phyloP scores from a whole-genome alignment of 2,329 filamentous ascomycete species.

The Atkinsonella texensis region DNA sequence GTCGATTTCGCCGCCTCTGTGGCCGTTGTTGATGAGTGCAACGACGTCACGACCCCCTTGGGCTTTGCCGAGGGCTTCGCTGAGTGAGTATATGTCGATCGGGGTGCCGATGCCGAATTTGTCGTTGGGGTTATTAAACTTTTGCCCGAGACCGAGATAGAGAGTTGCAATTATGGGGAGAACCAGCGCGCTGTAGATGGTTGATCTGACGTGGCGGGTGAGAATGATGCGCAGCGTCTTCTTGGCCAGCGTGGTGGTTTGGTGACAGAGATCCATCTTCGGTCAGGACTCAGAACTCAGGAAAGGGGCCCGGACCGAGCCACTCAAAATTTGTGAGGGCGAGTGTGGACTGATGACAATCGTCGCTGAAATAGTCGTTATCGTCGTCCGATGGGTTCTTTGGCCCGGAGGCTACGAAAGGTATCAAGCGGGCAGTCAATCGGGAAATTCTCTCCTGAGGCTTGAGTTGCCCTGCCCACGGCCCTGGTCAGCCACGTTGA shows the following conservation, averaged over 20 bases:
- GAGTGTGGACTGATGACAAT: too few relatives aligned
- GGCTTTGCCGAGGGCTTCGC: constrained; percentile 46
- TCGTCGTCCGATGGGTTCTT: too few relatives aligned
- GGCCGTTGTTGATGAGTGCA: constrained; percentile 65
- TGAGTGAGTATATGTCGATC: constrained; percentile 48
- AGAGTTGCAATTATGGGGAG: constrained; percentile 43
- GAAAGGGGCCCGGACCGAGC: too few relatives aligned
- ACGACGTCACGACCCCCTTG: constrained; percentile 48
- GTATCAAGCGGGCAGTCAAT: too few relatives aligned
- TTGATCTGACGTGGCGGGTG: constrained; percentile 36
- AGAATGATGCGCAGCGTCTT: constrained; percentile 49
- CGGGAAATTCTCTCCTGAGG: too few relatives aligned
- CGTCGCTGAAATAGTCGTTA: too few relatives aligned
- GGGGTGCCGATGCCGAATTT: constrained; percentile 57
- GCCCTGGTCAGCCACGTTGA: too few relatives aligned
- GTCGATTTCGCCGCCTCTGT: constrained; percentile 55
- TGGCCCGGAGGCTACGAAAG: too few relatives aligned
- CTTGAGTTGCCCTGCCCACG: too few relatives aligned
- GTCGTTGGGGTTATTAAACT: constrained; percentile 64
- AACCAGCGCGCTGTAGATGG: constrained; percentile 41
- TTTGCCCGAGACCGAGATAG: constrained; percentile 56
- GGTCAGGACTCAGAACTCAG: background rate
- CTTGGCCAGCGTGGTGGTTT: constrained; percentile 41
- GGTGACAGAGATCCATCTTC: constrained; percentile 36
- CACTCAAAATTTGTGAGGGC: too few relatives aligned